A percentile compares a stretch with the other conserved stretches of the same genome.
Conservation (phyloP, 306 rosid genomes). For the Prunus padus region DNA sequence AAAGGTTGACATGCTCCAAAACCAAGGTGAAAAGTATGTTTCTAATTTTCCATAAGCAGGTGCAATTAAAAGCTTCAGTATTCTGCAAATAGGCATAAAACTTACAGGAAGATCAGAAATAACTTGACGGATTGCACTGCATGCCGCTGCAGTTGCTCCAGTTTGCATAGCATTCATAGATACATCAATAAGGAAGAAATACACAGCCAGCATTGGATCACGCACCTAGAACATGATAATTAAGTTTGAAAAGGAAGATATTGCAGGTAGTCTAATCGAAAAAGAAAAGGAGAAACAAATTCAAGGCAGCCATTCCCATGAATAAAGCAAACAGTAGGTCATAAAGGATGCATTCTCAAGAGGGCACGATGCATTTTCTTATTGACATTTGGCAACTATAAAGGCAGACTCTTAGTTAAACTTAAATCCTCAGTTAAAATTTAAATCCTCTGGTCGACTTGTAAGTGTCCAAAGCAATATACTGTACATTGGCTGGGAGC, state of each 20-base stretch:
- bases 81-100: slow-evolving; percentile 19
- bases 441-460: not conserved
- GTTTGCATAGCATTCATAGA: slow-evolving; percentile 94
- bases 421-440: not conserved
- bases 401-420: not conserved
- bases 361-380: not conserved
- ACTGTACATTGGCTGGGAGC: not conserved
- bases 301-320: not conserved
- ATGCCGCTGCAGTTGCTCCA: slow-evolving; percentile 99
- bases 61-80: not conserved
- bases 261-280: not conserved
- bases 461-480: not conserved
- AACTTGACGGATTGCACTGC: slow-evolving; percentile 94
- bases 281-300: not conserved
- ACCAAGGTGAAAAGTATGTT: not conserved
- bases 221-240: slow-evolving; percentile 58
- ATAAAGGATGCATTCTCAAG: not conserved
- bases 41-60: not conserved
- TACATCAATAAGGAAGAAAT: slow-evolving; percentile 92
- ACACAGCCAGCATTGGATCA: slow-evolving; percentile 93
- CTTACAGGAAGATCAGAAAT: slow-evolving; percentile 94
- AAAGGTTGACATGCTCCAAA: not conserved
- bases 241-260: not conserved
- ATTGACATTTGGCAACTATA: not conserved
- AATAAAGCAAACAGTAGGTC: not conserved